These are phyloP conservation scores for Podospora pseudocomata DNA, from an alignment of 495 filamentous ascomycete genomes.

Conservation along the genomic window DNA sequence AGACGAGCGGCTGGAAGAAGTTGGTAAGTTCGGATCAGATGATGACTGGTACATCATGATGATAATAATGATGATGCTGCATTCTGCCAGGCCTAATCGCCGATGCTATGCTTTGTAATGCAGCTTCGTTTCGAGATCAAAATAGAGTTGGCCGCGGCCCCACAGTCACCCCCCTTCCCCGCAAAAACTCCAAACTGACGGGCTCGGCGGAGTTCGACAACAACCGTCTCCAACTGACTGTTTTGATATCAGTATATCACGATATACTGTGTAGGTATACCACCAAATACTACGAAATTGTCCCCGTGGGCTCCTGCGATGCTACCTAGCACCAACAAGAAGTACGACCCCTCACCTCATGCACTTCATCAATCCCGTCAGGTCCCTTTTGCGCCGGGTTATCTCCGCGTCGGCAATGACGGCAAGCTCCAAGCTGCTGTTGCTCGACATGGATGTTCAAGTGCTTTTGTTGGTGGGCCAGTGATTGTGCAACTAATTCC, in stretches of 20 bases:
- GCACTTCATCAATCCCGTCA: not conserved
- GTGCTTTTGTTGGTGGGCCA: not conserved
- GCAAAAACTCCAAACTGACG: not conserved
- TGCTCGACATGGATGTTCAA: not conserved
- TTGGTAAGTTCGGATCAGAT: too few species aligned
- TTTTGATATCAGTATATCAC: too few species aligned
- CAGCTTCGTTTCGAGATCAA: not conserved
- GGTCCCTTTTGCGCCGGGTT: constrained; percentile 6
- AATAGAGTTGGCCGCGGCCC: not conserved
- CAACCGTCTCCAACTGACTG: not conserved
- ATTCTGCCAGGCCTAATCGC: not conserved
- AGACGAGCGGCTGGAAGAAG: too few species aligned
- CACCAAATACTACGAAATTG: not conserved
- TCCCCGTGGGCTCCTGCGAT: not conserved
- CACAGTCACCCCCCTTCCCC: not conserved
- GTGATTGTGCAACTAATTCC: not conserved
- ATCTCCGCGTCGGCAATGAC: constrained; percentile 9
- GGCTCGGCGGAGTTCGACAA: not conserved
- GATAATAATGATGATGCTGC: too few species aligned
- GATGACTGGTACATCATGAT: too few species aligned
- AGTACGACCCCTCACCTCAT: not conserved
- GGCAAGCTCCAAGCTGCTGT: constrained; percentile 2
- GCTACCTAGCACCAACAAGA: not conserved
- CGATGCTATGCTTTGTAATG: not conserved
- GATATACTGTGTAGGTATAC: too few species aligned